Percentiles rank a stretch among this genome's conserved stretches.
phyloP scores from a whole-genome alignment of 441 rosid species.

The Populus hybrid region DNA sequence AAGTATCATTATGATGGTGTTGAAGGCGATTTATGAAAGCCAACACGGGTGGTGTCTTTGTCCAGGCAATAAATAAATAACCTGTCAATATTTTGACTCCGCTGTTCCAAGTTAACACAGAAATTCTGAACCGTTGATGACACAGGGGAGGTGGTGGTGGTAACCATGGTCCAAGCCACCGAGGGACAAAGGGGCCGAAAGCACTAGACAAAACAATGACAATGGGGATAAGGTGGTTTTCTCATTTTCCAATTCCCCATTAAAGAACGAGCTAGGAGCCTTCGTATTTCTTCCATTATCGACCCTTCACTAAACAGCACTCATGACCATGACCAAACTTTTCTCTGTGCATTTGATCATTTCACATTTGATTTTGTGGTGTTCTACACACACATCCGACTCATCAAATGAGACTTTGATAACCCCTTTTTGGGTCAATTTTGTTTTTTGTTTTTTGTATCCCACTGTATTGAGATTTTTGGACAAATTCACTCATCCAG shows the following conservation, averaged over 20 bases:
- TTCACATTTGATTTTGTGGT: slow-evolving; percentile 7
- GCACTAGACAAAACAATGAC: slow-evolving; percentile 24
- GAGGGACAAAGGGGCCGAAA: slow-evolving; percentile 33
- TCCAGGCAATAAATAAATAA: too few relatives aligned
- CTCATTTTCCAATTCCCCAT: slow-evolving; percentile 16
- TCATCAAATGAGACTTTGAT: neutral
- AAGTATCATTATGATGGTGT: neutral
- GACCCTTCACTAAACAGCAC: neutral
- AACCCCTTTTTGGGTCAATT: neutral
- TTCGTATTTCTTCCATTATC: slow-evolving; percentile 3
- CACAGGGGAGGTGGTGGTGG: neutral
- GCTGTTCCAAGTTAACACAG: neutral
- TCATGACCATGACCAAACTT: slow-evolving; percentile 3
- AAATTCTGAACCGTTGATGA: slow-evolving; percentile 5
- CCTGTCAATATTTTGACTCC: neutral
- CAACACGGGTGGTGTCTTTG: too few relatives aligned
- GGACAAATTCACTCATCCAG: neutral
- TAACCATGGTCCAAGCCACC: slow-evolving; percentile 3
- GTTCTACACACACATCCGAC: neutral
- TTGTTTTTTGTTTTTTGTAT: too few relatives aligned
- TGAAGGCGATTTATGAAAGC: neutral
- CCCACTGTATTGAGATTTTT: too few relatives aligned
- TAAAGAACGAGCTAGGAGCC: neutral
- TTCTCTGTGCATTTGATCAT: neutral
- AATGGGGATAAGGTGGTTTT: slow-evolving; percentile 18